Conservation (phyloP, 2,329 filamentous ascomycete genomes). For the Phoma herbarum region DNA sequence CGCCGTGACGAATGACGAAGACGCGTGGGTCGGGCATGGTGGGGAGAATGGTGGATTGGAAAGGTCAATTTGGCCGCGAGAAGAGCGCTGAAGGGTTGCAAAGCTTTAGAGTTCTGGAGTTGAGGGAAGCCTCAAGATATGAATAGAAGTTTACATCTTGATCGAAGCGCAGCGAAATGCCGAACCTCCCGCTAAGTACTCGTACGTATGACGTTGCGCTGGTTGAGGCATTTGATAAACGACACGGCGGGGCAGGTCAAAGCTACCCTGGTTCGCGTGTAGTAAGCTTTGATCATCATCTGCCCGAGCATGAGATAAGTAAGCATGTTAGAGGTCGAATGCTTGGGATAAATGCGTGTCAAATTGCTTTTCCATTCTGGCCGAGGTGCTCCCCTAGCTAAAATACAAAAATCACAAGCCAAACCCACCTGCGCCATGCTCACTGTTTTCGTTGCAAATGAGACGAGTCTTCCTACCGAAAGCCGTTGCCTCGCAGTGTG, state of each 20-base stretch:
- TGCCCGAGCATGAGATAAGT: background rate
- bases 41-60: background rate
- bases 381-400: slow-evolving; percentile 22
- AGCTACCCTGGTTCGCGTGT: slow-evolving; percentile 11
- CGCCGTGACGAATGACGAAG: slow-evolving; percentile 78
- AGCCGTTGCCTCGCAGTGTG: slow-evolving; percentile 2
- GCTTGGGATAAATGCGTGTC: slow-evolving; percentile 13
- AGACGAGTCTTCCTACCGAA: slow-evolving; percentile 12
- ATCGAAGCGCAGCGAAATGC: slow-evolving; percentile 1
- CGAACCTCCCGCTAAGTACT: slow-evolving; percentile 7
- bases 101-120: background rate
- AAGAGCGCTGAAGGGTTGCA: background rate
- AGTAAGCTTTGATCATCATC: slow-evolving; percentile 19
- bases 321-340: background rate
- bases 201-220: slow-evolving; percentile 19
- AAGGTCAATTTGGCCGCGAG: background rate
- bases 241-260: slow-evolving; percentile 13
- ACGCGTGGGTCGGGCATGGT: slow-evolving; percentile 58
- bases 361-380: slow-evolving; percentile 30
- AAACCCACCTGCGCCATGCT: slow-evolving; percentile 36
- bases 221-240: slow-evolving; percentile 9
- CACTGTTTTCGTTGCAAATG: slow-evolving; percentile 24
- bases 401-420: slow-evolving; percentile 32
- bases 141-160: slow-evolving; percentile 10
- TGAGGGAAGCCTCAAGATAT: background rate